Conservation (phyloP, 768 basidiomycete species). For the Brasilioporus rufonigricans region DNA sequence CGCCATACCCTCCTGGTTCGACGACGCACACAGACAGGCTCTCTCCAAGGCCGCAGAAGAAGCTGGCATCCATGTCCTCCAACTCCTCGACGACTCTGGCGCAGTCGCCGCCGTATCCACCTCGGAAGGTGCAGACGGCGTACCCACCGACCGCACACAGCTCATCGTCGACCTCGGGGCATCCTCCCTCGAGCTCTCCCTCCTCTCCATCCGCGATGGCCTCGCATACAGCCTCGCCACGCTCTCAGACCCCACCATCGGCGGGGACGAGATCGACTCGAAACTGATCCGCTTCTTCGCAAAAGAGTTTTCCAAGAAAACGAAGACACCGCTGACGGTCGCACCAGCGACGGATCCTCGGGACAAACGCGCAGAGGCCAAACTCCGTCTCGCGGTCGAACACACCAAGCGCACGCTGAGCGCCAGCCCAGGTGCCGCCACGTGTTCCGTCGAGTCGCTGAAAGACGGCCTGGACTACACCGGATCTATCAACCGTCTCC, state of each 20-base stretch:
- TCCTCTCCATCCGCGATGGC: conserved; percentile 75
- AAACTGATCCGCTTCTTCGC: conserved; percentile 89
- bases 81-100: conserved; percentile 84
- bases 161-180: conserved; percentile 81
- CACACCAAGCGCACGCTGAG: conserved; percentile 92
- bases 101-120: conserved; percentile 62
- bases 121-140: conserved; percentile 40
- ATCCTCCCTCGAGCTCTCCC: conserved; percentile 64
- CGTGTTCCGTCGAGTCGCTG: conserved; percentile 89
- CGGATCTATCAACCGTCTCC: conserved; percentile 57
- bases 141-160: conserved; percentile 65
- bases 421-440: conserved; percentile 83
- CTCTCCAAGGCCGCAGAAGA: conserved; percentile 70
- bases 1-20: conserved; percentile 76
- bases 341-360: conserved; percentile 53
- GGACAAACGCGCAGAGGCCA: conserved; percentile 88
- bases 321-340: conserved; percentile 68
- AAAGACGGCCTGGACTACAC: conserved; percentile 94
- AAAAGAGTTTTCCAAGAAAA: conserved; percentile 97
- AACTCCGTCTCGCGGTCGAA: conserved; percentile 88
- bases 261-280: conserved; percentile 74
- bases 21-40: conserved; percentile 62
- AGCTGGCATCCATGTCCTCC: conserved; percentile 81
- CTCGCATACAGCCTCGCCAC: conserved; percentile 64
- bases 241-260: conserved; percentile 43